phyloP scores from a whole-genome alignment of 2,329 filamentous ascomycete species.

The Arthrocladium fulminans region DNA sequence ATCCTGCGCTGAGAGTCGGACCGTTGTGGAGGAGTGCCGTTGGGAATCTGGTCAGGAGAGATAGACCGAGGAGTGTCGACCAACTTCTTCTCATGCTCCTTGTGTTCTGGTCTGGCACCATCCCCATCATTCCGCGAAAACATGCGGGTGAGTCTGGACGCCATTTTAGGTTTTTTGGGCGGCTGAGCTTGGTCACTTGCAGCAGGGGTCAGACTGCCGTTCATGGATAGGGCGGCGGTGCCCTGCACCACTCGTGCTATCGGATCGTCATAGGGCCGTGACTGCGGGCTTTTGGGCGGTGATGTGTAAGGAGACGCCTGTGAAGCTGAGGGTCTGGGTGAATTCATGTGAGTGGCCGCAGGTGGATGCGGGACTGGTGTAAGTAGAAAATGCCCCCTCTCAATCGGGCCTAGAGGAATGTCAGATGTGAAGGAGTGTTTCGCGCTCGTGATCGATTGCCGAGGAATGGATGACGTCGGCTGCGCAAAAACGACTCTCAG shows the following conservation, averaged over 20 bases:
- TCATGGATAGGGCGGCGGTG: conserved; percentile 2
- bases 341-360: conserved; percentile 12
- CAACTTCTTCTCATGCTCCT: neutral
- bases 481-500: neutral
- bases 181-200: neutral
- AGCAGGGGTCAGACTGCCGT: neutral
- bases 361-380: conserved; percentile 7
- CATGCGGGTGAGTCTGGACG: conserved; percentile 38
- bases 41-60: neutral
- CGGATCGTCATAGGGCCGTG: conserved; percentile 6
- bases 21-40: conserved; percentile 27
- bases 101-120: conserved; percentile 25
- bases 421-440: no score
- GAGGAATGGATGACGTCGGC: conserved; percentile 5
- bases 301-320: conserved; percentile 3
- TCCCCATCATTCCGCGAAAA: conserved; percentile 33
- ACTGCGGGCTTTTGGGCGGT: neutral
- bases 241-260: conserved; percentile 8
- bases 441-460: no score
- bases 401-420: neutral
- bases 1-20: conserved; percentile 28
- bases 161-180: conserved; percentile 33
- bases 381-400: conserved; percentile 3
- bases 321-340: conserved; percentile 5
- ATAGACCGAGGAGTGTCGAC: neutral